Evolutionary conservation across 768 basidiomycete genomes (phyloP), one percentile per base, ranked within the genome.

Genomic region (Tricholoma furcatifolium): DNA sequence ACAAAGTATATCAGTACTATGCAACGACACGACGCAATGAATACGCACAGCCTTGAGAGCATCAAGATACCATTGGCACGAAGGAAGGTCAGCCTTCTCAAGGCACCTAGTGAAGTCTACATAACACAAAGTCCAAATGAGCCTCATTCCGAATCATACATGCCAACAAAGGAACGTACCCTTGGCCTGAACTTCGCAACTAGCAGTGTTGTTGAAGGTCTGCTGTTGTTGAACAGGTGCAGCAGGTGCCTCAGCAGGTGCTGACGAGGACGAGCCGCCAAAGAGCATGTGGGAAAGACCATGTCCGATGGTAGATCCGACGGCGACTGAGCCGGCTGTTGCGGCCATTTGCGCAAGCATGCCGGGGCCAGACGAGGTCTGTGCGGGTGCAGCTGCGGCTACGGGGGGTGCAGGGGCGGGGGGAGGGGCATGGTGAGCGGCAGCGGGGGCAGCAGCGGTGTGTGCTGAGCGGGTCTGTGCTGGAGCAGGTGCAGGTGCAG

Each of bases 221-320:
- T 80, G 69, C 46, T 82, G 58, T 65, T 75, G 72, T 67, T 75
- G 72, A 50, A 70, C 77, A 18, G 84, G 78, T 4, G 79, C 67
- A 10, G 80, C 75, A 11, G 75, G 76, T 14, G 81, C 77, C 24
- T 74, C 75, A 2, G 74, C 72, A 7, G 78, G 67, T 12, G 80
- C 61, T 34, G 77, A 69, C 0, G 74, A 70, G 34, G 68, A 68
- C 49, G 79, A 73, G 53, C 89, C 84, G 43, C 93, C 93, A 61
- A 94, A 96, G 55, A 95, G 82, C 91, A 94, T 92, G 68, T 69
- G 80, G 38, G 90, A 92, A 58, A 96, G 65, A n/a, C 93, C 93
- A 65, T 96, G 93, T 41, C 92, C 93, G 57, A 96, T 82, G 51
- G 85, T 86, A 7, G 90, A 93, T 21, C 93, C 93, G 44, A 91